phyloP scores from a whole-genome alignment of 805 yeast genomes.

The Nakazawaea siamensis region DNA sequence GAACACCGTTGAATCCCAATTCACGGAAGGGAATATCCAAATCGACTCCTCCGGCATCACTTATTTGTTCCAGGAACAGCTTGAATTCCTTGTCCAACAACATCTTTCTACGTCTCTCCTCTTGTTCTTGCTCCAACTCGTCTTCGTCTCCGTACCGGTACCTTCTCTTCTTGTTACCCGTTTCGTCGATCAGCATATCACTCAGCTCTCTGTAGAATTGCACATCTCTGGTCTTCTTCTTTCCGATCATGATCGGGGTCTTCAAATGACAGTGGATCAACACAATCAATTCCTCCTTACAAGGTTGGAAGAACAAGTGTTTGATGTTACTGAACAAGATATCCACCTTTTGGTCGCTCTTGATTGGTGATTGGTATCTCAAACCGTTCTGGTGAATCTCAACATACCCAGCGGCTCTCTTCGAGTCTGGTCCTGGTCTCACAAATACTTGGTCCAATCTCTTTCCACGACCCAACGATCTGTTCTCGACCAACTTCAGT shows the following conservation, averaged over 20 bases:
- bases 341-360: constrained; percentile 82
- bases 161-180: constrained; percentile 85
- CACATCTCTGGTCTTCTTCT: constrained; percentile 88
- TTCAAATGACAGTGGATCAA: constrained; percentile 88
- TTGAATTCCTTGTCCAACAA: constrained; percentile 88
- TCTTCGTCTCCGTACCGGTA: constrained; percentile 95
- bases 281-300: constrained; percentile 89
- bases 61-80: constrained; percentile 80
- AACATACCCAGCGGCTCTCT: constrained; percentile 83
- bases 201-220: constrained; percentile 97
- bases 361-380: constrained; percentile 80
- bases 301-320: constrained; percentile 92
- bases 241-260: constrained; percentile 90
- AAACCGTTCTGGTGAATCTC: constrained; percentile 95
- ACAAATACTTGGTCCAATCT: constrained; percentile 83
- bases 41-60: constrained; percentile 80
- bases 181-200: constrained; percentile 93
- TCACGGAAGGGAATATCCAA: constrained; percentile 94
- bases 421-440: constrained; percentile 96
- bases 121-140: constrained; percentile 97
- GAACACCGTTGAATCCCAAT: constrained; percentile 96
- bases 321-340: constrained; percentile 84
- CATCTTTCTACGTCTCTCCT: constrained; percentile 88
- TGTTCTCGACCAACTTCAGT: constrained; percentile 75
- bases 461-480: constrained; percentile 68